A percentile compares a stretch with the other conserved stretches of the same genome.
Conservation (phyloP, 768 basidiomycete species). For the Podaxis sp. region DNA sequence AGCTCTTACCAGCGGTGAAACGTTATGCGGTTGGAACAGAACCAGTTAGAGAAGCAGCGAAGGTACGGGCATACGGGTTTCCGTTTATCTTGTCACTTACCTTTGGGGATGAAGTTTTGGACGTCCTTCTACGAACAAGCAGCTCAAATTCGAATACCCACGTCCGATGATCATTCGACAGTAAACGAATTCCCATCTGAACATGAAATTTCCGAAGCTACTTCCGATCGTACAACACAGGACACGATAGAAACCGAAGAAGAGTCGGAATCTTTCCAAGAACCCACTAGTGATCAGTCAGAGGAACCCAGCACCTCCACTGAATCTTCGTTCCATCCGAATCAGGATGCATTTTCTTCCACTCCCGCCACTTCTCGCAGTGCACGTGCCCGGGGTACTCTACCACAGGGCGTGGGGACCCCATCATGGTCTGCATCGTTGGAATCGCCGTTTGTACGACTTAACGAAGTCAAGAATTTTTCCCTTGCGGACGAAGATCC, state of each 20-base stretch:
- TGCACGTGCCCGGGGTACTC: constrained; percentile 35
- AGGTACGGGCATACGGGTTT: constrained; percentile 47
- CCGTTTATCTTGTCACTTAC: not conserved
- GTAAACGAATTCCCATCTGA: constrained; percentile 49
- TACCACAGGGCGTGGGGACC: constrained; percentile 39
- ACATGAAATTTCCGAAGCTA: constrained; percentile 28
- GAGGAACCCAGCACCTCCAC: constrained; percentile 46
- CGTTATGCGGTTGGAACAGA: constrained; percentile 84
- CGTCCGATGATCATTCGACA: constrained; percentile 65
- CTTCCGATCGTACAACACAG: constrained; percentile 8
- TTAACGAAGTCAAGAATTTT: constrained; percentile 60
- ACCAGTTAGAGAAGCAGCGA: constrained; percentile 86
- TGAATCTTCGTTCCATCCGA: constrained; percentile 75
- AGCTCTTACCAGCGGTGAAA: constrained; percentile 85
- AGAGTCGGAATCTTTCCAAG: constrained; percentile 21
- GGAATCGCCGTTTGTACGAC: constrained; percentile 69
- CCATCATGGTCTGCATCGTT: constrained; percentile 73
- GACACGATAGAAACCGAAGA: constrained; percentile 23
- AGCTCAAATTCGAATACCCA: constrained; percentile 81
- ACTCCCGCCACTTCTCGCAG: constrained; percentile 62
- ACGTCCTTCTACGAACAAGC: constrained; percentile 94
- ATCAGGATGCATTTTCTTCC: constrained; percentile 71
- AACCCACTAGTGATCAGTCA: constrained; percentile 19
- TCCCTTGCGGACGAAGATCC: constrained; percentile 37
- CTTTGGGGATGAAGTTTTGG: constrained; percentile 73